Base-by-base conservation (phyloP, 163 green algal genomes). In the Coccomyxa subellipsoidea region DNA sequence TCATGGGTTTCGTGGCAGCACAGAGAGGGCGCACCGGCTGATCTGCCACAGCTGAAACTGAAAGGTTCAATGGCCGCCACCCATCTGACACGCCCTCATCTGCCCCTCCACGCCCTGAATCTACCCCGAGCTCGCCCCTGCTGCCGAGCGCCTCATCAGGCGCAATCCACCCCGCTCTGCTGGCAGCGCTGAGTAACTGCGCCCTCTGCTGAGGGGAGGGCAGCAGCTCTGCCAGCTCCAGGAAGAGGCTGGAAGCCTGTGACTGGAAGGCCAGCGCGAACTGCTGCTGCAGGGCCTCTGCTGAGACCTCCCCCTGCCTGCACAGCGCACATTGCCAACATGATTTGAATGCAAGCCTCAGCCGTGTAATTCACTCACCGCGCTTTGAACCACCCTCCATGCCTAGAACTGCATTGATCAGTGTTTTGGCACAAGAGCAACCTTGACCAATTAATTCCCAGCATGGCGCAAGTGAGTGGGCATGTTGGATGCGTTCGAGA, bases 211-310 rank as follows among this genome's bases (percentile, higher is more conserved):
- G 32, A n/a, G 32, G 27, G 5, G 8, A 80, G 5, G 76, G 80
- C 69, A 76, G 80, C 69, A 84, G 80, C 80, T 79, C 80, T 47
- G 80, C 80, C 27, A 84, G 80, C 38, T 70, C 69, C 34, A 80
- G 27, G 31, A 76, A 84, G 0, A 77, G 31, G 32, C 32, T 34
- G 18, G 70, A 34, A 34, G 79, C 79, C 32, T 35, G 35, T 25
- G 79, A 27, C 27, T 38, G 18, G 32, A 47, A 27, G 31, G 70
- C 32, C 31, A 77, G 70, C 70, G 70, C 70, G 27, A 77, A 77
- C 1, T 39, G 32, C 70, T 77, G 32, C 70, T 77, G 70, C 32
- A 77, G 21, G 10, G 70, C 70, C 32, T 39, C 32, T 10, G 70
- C 70, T 34, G 70, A 39, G 2, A 77, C 27, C 32, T 77, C 70